Base-by-base conservation (phyloP, 1,139 yeast genomes). In the Suhomyces choctaworum region DNA sequence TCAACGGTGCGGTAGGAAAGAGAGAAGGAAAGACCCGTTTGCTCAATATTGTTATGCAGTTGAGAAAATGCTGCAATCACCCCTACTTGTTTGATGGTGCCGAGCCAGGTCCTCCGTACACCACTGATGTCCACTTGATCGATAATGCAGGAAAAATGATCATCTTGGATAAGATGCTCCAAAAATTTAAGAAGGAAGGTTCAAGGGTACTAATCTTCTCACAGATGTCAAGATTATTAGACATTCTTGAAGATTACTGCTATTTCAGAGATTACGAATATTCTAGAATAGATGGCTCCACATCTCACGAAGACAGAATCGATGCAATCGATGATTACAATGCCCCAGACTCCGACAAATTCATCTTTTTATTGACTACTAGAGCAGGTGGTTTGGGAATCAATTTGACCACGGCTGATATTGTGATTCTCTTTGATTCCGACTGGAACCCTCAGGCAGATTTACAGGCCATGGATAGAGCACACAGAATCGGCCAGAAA, bases 381-480 rank as follows among this genome's bases (percentile, higher is more conserved):
- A 76, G 92, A 64, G 92, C 94, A 20, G 94, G 94, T 62, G 94
- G 94, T 10, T 69, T 84, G 45, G 94, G 94, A 58, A 84, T 84
- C 50, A 84, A 84, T 53, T 70, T 84, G 51, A 83, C 89, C 2
- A 66, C 81, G 15, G 92, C 92, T 1, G 92, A 84, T 58, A 70
- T 82, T 37, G 94, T 84, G 26, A 70, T 84, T 1, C 60, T 84
- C 27, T 84, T 71, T 55, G 94, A 84, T 60, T 80, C 88, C 1
- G 94, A 84, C 58, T 84, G 94, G 94, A 84, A 84, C 48, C 94
- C 94, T 2, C 94, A 84, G 54, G 92, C 92, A 4, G 94, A 84
- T 66, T 70, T 84, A 45, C 94, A 84, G 58, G 92, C 92, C 0
- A 84, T 84, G 94, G 94, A 84, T 55, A 74, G 94, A 64, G 92